phyloP scores from a whole-genome alignment of 305 asterid genomes.

The Coffea humblotiana region DNA sequence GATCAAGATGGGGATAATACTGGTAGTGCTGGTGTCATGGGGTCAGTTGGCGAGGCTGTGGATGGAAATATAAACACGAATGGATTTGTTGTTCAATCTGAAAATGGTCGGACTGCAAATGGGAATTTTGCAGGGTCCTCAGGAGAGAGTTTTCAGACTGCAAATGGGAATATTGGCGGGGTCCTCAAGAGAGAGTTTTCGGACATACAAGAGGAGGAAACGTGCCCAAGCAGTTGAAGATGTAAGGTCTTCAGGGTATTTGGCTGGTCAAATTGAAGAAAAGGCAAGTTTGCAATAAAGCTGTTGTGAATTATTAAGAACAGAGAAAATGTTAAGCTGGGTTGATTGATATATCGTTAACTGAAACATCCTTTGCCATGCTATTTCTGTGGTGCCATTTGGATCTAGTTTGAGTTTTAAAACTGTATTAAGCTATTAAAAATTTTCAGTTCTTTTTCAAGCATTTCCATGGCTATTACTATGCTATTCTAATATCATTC shows the following conservation, averaged over 20 bases:
- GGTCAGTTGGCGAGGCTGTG: conserved; percentile 27
- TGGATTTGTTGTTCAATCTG: conserved; percentile 31
- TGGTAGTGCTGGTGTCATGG: conserved; percentile 33
- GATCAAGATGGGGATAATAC: conserved; percentile 33
- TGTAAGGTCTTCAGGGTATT: conserved; percentile 32
- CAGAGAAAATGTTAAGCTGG: neutral
- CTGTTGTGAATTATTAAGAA: conserved; percentile 2
- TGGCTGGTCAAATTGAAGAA: conserved; percentile 35
- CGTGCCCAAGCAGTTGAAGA: conserved; percentile 27
- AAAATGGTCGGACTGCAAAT: conserved; percentile 21
- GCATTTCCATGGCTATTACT: neutral
- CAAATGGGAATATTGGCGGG: conserved; percentile 22
- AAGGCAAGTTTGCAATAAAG: conserved; percentile 38
- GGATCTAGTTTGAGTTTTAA: neutral
- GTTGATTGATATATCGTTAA: neutral
- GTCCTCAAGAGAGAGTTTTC: conserved; percentile 33
- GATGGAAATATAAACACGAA: conserved; percentile 24
- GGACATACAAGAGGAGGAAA: conserved; percentile 76
- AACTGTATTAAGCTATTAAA: neutral
- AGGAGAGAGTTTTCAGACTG: conserved; percentile 34
- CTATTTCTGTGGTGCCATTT: neutral
- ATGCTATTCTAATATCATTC: neutral
- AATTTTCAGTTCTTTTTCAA: neutral
- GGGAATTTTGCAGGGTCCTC: conserved; percentile 27
- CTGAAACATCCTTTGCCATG: neutral